Evolutionary conservation across 2,329 filamentous ascomycete species (phyloP), one percentile per base, ranked within the genome.

Genomic region (Thielaviopsis punctulata): DNA sequence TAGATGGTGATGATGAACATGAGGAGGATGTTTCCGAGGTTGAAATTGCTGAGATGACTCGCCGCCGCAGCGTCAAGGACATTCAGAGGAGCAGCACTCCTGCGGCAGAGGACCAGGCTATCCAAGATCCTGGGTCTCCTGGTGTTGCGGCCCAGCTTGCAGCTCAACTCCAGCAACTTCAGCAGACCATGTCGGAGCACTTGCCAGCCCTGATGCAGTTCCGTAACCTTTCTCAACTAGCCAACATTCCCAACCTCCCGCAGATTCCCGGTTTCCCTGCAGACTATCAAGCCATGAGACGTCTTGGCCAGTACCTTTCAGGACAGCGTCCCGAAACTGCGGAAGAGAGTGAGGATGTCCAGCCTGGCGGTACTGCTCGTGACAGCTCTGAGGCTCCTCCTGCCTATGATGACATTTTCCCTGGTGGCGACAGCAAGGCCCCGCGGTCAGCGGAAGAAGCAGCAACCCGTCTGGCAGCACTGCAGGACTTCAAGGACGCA

Each of bases 391-490:
- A 71, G 3, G 70, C 76, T 27, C 84, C 84, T 8, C 86, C 86
- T 9, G 77, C 86, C 0, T 92, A 92, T 58, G 80, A 88, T 51
- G 86, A 89, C 47, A 76, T 92, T 24, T 92, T 80, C 62, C 85
- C 84, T 1, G 67, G 69, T 41, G 65, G 69, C 51, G 68, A 72
- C 45, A 48, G 24, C 30, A 55, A 55, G 47, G 51, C 45, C 5
- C 72, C 76, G 59, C 67, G 72, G 18, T 75, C 76, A n/a, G 76
- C 75, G 1, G 69, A 71, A 8, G 69, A 70, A 51, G 79, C 79
- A 2, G 73, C 74, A 1, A 73, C 71, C 10, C 50, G 53, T 9
- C 49, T 56, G 44, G 51, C 53, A 27, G 48, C 47, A 9, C 36
- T 48, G n/a, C 52, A 45, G 24, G 49, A 54, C 19, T 23, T 43